These are phyloP conservation scores for Ophiostoma novo-ulmi DNA, from an alignment of 2,329 filamentous ascomycete genomes.

Conservation along the genomic window DNA sequence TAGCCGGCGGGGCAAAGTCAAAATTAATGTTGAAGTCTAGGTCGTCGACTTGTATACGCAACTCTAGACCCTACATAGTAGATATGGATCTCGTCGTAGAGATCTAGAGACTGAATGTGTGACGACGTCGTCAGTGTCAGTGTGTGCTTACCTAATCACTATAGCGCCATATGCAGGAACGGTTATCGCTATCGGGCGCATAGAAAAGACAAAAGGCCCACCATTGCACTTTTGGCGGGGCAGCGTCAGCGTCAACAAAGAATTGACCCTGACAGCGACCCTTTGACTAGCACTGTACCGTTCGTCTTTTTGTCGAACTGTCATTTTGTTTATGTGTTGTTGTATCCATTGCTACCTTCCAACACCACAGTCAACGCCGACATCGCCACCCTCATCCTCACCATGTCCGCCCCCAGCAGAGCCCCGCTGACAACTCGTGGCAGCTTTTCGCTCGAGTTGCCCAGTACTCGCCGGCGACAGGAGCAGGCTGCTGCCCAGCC, in stretches of 20 bases:
- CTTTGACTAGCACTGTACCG: not conserved
- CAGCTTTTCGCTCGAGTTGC: conserved; percentile 44
- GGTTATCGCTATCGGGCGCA: conserved; percentile 4
- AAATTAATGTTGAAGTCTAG: not conserved
- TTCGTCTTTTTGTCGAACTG: conserved; percentile 6
- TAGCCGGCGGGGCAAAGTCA: no score
- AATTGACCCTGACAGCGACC: conserved; percentile 5
- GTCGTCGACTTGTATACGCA: no score
- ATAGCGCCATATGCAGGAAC: conserved; percentile 1
- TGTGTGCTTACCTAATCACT: not conserved
- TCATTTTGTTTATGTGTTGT: not conserved
- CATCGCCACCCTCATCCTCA: not conserved
- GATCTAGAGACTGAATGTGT: not conserved
- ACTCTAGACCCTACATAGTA: no score
- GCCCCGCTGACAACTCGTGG: conserved; percentile 15
- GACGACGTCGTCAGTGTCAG: not conserved
- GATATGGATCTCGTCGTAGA: no score
- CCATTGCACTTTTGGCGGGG: conserved; percentile 6
- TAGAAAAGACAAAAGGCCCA: not conserved
- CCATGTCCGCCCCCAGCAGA: conserved; percentile 20
- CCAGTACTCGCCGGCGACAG: conserved; percentile 56
- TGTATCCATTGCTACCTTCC: not conserved
- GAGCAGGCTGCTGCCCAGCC: conserved; percentile 29
- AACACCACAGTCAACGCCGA: not conserved
- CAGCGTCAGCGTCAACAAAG: conserved; percentile 6